Evolutionary conservation across 2,329 filamentous ascomycete genomes (phyloP).

Genomic region (Fusarium sp.): DNA sequence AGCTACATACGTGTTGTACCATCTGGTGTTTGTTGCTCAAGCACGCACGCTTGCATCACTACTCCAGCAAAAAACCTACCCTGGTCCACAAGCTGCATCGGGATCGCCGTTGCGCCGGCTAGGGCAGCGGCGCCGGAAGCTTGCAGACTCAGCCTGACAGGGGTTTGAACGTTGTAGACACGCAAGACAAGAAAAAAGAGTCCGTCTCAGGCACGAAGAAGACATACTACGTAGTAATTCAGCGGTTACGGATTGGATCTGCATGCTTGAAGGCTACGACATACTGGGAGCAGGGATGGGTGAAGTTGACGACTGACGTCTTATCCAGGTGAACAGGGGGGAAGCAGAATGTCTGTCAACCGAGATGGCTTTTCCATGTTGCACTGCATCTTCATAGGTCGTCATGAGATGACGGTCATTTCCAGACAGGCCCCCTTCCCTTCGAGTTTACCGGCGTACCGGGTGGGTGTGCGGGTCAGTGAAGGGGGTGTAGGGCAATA

Average conservation of each 20-base stretch:
- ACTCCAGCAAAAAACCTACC: constrained; percentile 4
- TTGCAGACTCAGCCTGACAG: constrained; percentile 40
- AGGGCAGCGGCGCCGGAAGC: constrained; percentile 20
- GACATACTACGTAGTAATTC: neutral
- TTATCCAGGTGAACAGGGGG: constrained; percentile 6
- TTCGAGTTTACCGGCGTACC: neutral
- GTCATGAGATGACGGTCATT: constrained; percentile 8
- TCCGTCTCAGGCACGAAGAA: neutral
- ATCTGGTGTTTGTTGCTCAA: constrained; percentile 3
- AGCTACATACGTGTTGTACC: neutral
- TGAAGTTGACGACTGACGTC: constrained; percentile 9
- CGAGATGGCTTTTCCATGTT: neutral
- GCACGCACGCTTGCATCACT: constrained; percentile 1
- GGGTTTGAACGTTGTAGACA: constrained; percentile 13
- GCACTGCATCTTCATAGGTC: constrained; percentile 4
- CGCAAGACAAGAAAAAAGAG: neutral
- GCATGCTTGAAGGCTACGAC: neutral
- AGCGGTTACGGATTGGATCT: constrained; percentile 23
- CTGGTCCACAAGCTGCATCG: constrained; percentile 32
- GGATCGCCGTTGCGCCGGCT: constrained; percentile 42
- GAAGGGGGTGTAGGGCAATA: constrained; percentile 2
- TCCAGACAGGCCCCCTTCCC: neutral
- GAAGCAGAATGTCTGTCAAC: neutral
- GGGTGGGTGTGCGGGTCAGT: neutral
- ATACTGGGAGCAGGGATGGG: constrained; percentile 13